Conservation (phyloP, 192 early-diverging fungal genomes). For the Glomus cerebriforme region DNA sequence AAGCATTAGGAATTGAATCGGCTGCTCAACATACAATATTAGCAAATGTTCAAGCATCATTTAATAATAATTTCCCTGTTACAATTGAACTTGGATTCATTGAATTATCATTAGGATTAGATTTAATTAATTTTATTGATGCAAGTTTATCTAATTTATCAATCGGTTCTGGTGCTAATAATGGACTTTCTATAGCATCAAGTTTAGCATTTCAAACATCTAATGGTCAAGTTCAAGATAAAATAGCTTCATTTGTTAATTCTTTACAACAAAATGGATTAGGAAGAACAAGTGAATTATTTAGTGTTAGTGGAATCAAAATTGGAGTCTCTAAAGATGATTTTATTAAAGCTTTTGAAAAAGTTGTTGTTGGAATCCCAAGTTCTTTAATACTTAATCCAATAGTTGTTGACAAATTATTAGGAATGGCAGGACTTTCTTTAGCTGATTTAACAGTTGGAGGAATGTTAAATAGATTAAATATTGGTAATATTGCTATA, state of each 20-base stretch:
- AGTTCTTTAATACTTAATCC: background rate
- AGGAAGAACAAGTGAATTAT: background rate
- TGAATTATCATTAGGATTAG: background rate
- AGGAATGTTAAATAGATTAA: background rate
- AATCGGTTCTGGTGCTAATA: background rate
- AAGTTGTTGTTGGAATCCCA: background rate
- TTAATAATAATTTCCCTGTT: background rate
- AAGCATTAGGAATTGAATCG: background rate
- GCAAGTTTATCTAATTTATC: background rate
- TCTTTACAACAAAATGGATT: constrained; percentile 1
- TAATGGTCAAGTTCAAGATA: background rate
- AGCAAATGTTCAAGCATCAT: background rate
- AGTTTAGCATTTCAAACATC: background rate
- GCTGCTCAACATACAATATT: background rate
- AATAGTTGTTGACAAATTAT: background rate
- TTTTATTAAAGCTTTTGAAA: background rate
- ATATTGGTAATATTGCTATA: background rate
- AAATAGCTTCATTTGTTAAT: background rate
- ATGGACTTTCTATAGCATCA: background rate
- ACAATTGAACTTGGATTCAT: background rate
- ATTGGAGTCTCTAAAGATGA: background rate
- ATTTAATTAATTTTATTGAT: background rate
- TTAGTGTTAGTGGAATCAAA: background rate
- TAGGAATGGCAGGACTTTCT: background rate
- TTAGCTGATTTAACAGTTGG: background rate